Evolutionary conservation across 2,329 filamentous ascomycete genomes (phyloP).

Genomic region (Alternaria angustiovoidea): DNA sequence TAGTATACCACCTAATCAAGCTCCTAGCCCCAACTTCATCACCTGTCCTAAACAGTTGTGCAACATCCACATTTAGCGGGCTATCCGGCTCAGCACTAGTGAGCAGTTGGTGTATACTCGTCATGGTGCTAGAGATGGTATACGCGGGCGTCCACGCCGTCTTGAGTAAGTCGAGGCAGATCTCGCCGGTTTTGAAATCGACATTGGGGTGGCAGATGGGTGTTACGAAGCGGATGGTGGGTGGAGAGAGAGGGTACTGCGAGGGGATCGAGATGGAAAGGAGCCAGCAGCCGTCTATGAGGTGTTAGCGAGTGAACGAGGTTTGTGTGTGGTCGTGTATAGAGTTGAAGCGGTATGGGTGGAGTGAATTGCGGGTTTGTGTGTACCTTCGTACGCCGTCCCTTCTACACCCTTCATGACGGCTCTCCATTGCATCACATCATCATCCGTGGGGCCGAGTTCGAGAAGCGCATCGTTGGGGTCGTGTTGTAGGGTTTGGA

Average conservation of each 20-base stretch:
- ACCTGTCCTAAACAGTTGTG: conserved; percentile 72
- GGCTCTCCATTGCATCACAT: conserved; percentile 67
- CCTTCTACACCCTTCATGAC: conserved; percentile 66
- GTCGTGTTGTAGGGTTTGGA: conserved; percentile 64
- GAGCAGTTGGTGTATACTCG: conserved; percentile 75
- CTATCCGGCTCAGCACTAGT: conserved; percentile 74
- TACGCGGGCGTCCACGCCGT: conserved; percentile 85
- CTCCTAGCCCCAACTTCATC: conserved; percentile 73
- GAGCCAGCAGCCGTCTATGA: conserved; percentile 77
- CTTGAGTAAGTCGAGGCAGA: conserved; percentile 88
- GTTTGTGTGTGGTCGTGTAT: not conserved
- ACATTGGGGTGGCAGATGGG: conserved; percentile 53
- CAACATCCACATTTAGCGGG: conserved; percentile 81
- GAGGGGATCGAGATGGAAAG: conserved; percentile 78
- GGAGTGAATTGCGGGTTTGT: not conserved
- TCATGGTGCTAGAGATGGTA: conserved; percentile 77
- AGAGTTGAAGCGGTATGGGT: not conserved
- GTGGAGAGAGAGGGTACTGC: conserved; percentile 80
- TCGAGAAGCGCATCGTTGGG: conserved; percentile 65
- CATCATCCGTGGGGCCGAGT: conserved; percentile 65
- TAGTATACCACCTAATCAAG: conserved; percentile 76
- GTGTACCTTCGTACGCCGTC: conserved; percentile 67
- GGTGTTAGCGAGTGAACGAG: not conserved
- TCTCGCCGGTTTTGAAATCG: conserved; percentile 75
- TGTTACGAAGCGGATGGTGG: conserved; percentile 79